Percentiles rank a stretch among this genome's conserved stretches.
Conservation (phyloP, 768 basidiomycete species). For the Clitopilus passeckerianus region DNA sequence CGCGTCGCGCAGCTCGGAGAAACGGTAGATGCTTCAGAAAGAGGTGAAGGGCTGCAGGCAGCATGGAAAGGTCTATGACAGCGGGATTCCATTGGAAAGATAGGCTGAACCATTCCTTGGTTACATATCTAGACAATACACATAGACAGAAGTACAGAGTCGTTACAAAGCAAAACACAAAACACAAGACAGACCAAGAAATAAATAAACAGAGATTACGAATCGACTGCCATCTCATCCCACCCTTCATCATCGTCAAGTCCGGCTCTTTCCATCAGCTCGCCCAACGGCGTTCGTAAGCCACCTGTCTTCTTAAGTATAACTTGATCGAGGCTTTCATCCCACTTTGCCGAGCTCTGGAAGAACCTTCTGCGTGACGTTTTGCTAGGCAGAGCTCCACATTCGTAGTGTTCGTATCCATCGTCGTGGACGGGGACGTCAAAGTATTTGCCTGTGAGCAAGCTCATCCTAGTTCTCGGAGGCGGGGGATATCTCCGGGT, state of each 20-base stretch:
- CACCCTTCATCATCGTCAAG: slow-evolving; percentile 21
- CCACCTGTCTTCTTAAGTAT: slow-evolving; percentile 13
- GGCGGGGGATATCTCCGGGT: slow-evolving; percentile 13
- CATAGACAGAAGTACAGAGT: background rate
- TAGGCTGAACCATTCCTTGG: background rate
- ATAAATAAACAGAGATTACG: slow-evolving; percentile 6
- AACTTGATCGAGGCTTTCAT: slow-evolving; percentile 21
- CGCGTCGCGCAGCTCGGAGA: background rate
- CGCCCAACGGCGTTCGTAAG: background rate
- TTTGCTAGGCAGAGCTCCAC: slow-evolving; percentile 21
- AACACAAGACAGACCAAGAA: background rate
- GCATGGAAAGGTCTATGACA: too few relatives aligned
- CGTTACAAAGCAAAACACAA: background rate
- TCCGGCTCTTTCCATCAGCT: slow-evolving; percentile 19
- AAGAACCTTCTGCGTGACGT: slow-evolving; percentile 53
- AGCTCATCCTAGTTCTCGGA: slow-evolving; percentile 59
- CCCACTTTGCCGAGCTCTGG: slow-evolving; percentile 36
- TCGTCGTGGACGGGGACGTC: slow-evolving; percentile 43
- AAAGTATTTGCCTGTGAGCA: slow-evolving; percentile 56
- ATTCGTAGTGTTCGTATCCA: slow-evolving; percentile 34
- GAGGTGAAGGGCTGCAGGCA: background rate
- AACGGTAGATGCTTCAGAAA: background rate
- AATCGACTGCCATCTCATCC: slow-evolving; percentile 20
- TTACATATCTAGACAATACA: background rate
- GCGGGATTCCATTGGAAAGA: background rate